A percentile compares a stretch with the other conserved stretches of the same genome.
These are phyloP conservation scores for Epithemia pelagica DNA, from an alignment of 108 stramenopile genomes.

Conservation along the genomic window DNA sequence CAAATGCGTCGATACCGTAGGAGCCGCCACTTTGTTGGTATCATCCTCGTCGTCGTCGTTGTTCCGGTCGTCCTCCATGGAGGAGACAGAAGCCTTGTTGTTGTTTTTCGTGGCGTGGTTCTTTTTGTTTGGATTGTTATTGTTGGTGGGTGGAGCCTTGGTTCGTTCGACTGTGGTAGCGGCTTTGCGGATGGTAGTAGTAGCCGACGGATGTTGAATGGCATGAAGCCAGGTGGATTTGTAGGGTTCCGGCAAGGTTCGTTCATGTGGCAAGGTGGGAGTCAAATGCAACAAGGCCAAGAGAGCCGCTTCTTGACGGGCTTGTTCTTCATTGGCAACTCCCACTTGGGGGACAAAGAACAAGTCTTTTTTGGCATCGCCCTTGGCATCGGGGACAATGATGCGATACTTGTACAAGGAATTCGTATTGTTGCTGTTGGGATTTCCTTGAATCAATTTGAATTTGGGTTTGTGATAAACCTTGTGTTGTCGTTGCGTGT, in stretches of 20 bases:
- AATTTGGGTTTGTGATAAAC: slow-evolving; percentile 40
- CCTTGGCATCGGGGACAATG: slow-evolving; percentile 75
- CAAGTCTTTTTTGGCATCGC: slow-evolving; percentile 60
- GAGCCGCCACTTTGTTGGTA: not conserved
- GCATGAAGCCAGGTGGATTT: slow-evolving; percentile 73
- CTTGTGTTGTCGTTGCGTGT: slow-evolving; percentile 54
- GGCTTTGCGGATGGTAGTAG: not conserved
- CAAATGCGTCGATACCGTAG: not conserved
- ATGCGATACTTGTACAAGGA: slow-evolving; percentile 36
- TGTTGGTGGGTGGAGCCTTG: not conserved
- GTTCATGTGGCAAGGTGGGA: slow-evolving; percentile 78
- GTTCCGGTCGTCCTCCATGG: too few relatives aligned
- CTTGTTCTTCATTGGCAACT: slow-evolving; percentile 71
- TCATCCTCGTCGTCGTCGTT: not conserved
- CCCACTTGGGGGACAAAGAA: slow-evolving; percentile 53
- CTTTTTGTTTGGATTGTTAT: not conserved
- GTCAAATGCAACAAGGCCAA: slow-evolving; percentile 79
- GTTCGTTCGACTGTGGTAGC: not conserved
- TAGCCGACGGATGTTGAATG: slow-evolving; percentile 13
- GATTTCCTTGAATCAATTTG: slow-evolving; percentile 17
- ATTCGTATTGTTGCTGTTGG: slow-evolving; percentile 2
- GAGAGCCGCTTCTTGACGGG: slow-evolving; percentile 81
- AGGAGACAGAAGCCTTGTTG: too few relatives aligned
- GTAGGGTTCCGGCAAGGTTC: slow-evolving; percentile 91
- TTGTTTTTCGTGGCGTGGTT: not conserved